phyloP scores from a whole-genome alignment of 2,329 filamentous ascomycete species.

The Ophiocordyceps unilateralis region DNA sequence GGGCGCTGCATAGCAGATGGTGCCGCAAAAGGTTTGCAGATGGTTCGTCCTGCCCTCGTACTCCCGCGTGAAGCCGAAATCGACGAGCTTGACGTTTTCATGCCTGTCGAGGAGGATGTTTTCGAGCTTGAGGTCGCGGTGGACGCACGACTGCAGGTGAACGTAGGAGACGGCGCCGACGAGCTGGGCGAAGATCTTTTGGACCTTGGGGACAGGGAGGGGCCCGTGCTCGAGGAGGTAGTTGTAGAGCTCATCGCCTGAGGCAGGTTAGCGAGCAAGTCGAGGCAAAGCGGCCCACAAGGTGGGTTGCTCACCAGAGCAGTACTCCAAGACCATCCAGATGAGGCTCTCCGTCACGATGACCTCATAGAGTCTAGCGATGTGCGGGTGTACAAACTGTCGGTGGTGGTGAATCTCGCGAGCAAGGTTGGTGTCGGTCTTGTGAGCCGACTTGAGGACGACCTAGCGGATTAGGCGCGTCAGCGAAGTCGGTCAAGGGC shows the following conservation, averaged over 20 bases:
- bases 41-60: slow-evolving; percentile 93
- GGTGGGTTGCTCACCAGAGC: slow-evolving; percentile 43
- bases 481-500: slow-evolving; percentile 7
- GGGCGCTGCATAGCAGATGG: slow-evolving; percentile 91
- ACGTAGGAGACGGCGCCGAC: slow-evolving; percentile 92
- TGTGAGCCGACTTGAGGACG: slow-evolving; percentile 94
- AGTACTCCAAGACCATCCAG: slow-evolving; percentile 95
- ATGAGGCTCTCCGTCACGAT: slow-evolving; percentile 91
- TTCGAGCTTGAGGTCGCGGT: slow-evolving; percentile 91
- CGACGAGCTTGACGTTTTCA: slow-evolving; percentile 92
- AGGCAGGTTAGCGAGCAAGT: slow-evolving; percentile 9
- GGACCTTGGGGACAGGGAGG: slow-evolving; percentile 69
- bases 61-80: slow-evolving; percentile 95
- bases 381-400: slow-evolving; percentile 94
- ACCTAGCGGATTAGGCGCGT: slow-evolving; percentile 38
- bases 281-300: no score
- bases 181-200: slow-evolving; percentile 90
- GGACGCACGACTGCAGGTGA: slow-evolving; percentile 86
- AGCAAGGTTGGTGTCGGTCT: slow-evolving; percentile 86
- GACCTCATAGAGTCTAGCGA: slow-evolving; percentile 90
- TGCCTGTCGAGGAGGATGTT: slow-evolving; percentile 83
- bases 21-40: slow-evolving; percentile 93
- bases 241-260: slow-evolving; percentile 93
- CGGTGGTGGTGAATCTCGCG: slow-evolving; percentile 97
- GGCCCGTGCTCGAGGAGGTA: slow-evolving; percentile 79